Percentiles rank a stretch among this genome's conserved stretches.
phyloP scores from a whole-genome alignment of 163 green algal genomes.

The Chloromonas sp. region DNA sequence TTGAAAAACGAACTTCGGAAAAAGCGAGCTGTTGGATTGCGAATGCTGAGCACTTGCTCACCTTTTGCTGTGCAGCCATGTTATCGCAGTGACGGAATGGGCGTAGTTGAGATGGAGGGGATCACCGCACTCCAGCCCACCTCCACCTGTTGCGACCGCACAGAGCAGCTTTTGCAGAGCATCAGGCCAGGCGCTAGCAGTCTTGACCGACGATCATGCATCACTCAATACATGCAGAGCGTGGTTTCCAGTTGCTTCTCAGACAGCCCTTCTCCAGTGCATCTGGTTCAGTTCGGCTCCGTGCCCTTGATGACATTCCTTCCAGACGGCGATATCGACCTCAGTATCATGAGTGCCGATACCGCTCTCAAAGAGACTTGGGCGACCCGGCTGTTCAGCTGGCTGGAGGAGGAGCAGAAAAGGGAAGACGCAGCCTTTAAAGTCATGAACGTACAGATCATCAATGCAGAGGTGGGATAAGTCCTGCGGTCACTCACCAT shows the following conservation, averaged over 20 bases:
- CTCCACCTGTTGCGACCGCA: no score
- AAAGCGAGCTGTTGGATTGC: no score
- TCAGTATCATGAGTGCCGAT: slow-evolving; percentile 49
- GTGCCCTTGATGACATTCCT: slow-evolving; percentile 93
- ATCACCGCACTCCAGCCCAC: no score
- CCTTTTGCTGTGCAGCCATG: no score
- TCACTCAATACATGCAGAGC: neutral
- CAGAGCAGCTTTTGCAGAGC: neutral
- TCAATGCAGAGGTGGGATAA: slow-evolving; percentile 82
- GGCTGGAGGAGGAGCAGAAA: slow-evolving; percentile 69
- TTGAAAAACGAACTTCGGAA: no score
- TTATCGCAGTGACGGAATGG: no score
- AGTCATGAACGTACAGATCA: slow-evolving; percentile 73
- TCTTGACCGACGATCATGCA: neutral
- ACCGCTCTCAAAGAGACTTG: slow-evolving; percentile 57
- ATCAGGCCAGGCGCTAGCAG: neutral
- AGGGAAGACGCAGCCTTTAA: slow-evolving; percentile 43
- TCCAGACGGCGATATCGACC: slow-evolving; percentile 95
- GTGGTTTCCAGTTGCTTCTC: neutral
- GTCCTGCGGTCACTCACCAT: no score
- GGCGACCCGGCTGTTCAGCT: slow-evolving; percentile 59
- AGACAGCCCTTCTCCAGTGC: neutral
- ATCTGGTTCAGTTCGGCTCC: slow-evolving; percentile 85
- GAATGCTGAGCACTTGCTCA: no score
- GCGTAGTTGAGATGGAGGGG: no score